These are phyloP conservation scores for Otatea glauca DNA, from an alignment of 176 grass and related monocot species.

Conservation along the genomic window DNA sequence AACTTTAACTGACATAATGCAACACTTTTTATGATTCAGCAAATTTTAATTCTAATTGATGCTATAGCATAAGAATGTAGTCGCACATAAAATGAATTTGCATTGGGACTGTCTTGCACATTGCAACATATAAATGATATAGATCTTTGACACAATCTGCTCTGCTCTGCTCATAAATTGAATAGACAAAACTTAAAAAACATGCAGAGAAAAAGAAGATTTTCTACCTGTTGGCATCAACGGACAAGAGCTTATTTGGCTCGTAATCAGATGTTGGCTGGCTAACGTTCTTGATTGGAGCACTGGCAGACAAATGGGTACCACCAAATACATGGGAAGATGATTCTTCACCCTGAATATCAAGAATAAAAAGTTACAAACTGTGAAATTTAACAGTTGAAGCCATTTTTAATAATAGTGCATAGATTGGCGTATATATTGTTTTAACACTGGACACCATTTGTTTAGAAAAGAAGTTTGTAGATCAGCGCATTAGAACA, in stretches of 20 bases:
- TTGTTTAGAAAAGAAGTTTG: not conserved
- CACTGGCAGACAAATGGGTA: constrained; percentile 27
- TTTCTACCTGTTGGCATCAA: constrained; percentile 50
- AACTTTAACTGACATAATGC: not conserved
- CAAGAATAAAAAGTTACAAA: constrained; percentile 23
- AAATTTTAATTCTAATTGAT: not conserved
- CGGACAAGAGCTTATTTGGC: constrained; percentile 35
- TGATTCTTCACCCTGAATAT: constrained; percentile 55
- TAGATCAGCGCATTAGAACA: not conserved
- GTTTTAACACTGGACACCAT: not conserved
- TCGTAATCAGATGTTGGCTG: constrained; percentile 41
- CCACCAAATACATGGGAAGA: constrained; percentile 43
- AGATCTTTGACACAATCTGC: not conserved
- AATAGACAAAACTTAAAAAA: constrained; percentile 8
- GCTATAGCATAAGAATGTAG: not conserved
- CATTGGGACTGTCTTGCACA: not conserved
- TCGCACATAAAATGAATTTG: not conserved
- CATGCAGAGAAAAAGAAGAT: not conserved
- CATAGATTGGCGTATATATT: not conserved
- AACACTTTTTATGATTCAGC: not conserved
- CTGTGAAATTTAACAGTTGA: constrained; percentile 6
- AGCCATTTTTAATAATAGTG: not conserved
- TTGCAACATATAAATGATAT: constrained; percentile 19
- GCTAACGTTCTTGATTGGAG: constrained; percentile 27
- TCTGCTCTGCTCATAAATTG: not conserved